A percentile compares a stretch with the other conserved stretches of the same genome.
These are phyloP conservation scores for Daldinia vernicosa DNA, from an alignment of 495 filamentous ascomycete genomes.

Conservation along the genomic window DNA sequence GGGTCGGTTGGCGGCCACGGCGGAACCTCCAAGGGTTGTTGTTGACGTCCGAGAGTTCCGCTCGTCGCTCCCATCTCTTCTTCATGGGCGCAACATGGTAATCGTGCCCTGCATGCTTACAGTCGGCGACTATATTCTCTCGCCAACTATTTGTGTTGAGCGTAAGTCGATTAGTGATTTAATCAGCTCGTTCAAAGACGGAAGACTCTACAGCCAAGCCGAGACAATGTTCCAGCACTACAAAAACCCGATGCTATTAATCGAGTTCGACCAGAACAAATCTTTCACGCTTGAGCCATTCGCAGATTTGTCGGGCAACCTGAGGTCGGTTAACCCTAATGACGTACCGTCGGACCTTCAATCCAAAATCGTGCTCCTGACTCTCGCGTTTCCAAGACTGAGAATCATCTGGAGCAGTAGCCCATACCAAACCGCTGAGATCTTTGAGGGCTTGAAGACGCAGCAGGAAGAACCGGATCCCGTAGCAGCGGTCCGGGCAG, in stretches of 20 bases:
- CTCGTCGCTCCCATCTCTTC: constrained; percentile 87
- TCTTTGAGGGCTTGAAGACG: constrained; percentile 92
- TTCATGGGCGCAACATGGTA: constrained; percentile 85
- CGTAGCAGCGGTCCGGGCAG: constrained; percentile 81
- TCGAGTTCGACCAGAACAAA: constrained; percentile 98
- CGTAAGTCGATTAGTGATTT: constrained; percentile 92
- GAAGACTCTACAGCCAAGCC: constrained; percentile 88
- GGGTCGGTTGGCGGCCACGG: constrained; percentile 85
- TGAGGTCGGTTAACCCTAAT: constrained; percentile 63
- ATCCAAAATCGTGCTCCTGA: constrained; percentile 89
- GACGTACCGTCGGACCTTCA: constrained; percentile 78
- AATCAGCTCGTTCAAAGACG: constrained; percentile 89
- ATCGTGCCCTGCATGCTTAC: constrained; percentile 95
- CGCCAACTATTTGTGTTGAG: constrained; percentile 89
- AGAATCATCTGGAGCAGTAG: constrained; percentile 92
- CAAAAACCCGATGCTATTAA: constrained; percentile 87
- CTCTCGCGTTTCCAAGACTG: constrained; percentile 88
- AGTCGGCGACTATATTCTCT: constrained; percentile 95
- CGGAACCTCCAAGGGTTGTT: constrained; percentile 89
- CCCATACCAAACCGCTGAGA: constrained; percentile 96
- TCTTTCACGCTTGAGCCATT: constrained; percentile 96
- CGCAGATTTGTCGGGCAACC: constrained; percentile 76
- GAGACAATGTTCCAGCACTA: constrained; percentile 96
- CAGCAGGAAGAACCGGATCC: constrained; percentile 90
- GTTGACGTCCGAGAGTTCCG: constrained; percentile 97